Evolutionary conservation across 2,329 filamentous ascomycete species (phyloP).

Genomic region (Colletotrichum sp.): DNA sequence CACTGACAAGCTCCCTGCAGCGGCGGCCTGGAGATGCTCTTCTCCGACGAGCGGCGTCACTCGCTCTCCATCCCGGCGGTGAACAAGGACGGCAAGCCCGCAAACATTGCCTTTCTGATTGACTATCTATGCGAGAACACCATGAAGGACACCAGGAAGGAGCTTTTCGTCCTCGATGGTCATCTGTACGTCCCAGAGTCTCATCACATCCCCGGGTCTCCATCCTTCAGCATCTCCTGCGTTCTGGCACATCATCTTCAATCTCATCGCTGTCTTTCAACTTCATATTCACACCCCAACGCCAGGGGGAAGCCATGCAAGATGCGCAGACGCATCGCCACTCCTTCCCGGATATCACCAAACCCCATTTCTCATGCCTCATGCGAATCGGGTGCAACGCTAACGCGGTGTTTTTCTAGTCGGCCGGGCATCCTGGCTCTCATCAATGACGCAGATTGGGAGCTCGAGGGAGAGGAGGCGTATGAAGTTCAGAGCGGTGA

Average conservation of each 20-base stretch:
- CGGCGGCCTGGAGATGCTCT: slow-evolving; percentile 93
- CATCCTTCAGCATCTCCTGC: slow-evolving; percentile 5
- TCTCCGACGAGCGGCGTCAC: slow-evolving; percentile 81
- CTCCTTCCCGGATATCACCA: neutral
- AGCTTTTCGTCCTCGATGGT: slow-evolving; percentile 87
- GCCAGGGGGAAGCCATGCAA: neutral
- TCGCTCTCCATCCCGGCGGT: slow-evolving; percentile 69
- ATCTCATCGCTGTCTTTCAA: neutral
- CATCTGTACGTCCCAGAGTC: slow-evolving; percentile 73
- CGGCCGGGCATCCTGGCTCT: slow-evolving; percentile 94
- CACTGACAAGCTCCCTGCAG: slow-evolving; percentile 46
- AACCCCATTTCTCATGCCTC: neutral
- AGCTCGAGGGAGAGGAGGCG: slow-evolving; percentile 91
- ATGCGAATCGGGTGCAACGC: slow-evolving; percentile 13
- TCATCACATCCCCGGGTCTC: slow-evolving; percentile 13
- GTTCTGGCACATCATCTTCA: slow-evolving; percentile 3
- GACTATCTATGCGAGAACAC: slow-evolving; percentile 77
- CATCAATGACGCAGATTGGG: slow-evolving; percentile 98
- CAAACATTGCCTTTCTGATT: slow-evolving; percentile 79
- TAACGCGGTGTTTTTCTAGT: slow-evolving; percentile 48
- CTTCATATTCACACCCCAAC: slow-evolving; percentile 19
- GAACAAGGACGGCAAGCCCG: slow-evolving; percentile 62
- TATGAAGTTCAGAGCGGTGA: slow-evolving; percentile 85
- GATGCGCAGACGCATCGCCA: slow-evolving; percentile 4
- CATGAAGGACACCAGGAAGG: slow-evolving; percentile 85